Evolutionary conservation across 352 stramenopile species (phyloP).

Genomic region (Globisporangium paddicum): DNA sequence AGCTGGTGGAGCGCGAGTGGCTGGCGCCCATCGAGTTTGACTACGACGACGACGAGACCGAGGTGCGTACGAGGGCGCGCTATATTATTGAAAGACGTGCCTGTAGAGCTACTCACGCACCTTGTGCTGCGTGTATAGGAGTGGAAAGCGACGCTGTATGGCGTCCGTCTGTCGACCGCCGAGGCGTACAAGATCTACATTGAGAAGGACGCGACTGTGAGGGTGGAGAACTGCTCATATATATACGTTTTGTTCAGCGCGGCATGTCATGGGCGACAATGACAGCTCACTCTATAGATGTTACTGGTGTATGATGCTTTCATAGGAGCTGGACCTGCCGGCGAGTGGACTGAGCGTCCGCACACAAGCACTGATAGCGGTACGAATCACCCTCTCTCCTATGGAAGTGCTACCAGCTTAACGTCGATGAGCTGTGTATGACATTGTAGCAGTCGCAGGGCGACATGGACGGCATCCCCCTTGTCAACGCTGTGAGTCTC

Average conservation of each 20-base stretch:
- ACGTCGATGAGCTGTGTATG: background rate
- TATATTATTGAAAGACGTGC: no score
- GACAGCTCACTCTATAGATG: background rate
- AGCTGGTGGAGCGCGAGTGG: slow-evolving; percentile 57
- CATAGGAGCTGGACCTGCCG: slow-evolving; percentile 3
- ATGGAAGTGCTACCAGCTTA: background rate
- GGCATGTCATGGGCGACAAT: background rate
- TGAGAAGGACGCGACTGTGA: slow-evolving; percentile 65
- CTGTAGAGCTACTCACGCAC: no score
- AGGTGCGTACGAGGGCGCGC: slow-evolving; percentile 19
- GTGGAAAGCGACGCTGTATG: slow-evolving; percentile 52
- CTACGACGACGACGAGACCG: slow-evolving; percentile 36
- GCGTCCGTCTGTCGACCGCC: slow-evolving; percentile 52
- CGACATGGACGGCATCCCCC: background rate
- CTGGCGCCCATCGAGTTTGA: slow-evolving; percentile 51
- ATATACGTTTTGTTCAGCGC: background rate
- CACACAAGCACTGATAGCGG: slow-evolving; percentile 13
- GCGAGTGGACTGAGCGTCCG: slow-evolving; percentile 10
- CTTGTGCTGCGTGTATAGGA: slow-evolving; percentile 19
- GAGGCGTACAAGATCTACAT: slow-evolving; percentile 83
- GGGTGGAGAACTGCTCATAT: slow-evolving; percentile 5
- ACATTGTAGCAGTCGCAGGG: background rate
- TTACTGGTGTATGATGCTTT: no score
- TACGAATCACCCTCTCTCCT: background rate
- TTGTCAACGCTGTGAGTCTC: background rate